phyloP scores from a whole-genome alignment of 805 yeast genomes.

The Nakazawaea ambrosiae region DNA sequence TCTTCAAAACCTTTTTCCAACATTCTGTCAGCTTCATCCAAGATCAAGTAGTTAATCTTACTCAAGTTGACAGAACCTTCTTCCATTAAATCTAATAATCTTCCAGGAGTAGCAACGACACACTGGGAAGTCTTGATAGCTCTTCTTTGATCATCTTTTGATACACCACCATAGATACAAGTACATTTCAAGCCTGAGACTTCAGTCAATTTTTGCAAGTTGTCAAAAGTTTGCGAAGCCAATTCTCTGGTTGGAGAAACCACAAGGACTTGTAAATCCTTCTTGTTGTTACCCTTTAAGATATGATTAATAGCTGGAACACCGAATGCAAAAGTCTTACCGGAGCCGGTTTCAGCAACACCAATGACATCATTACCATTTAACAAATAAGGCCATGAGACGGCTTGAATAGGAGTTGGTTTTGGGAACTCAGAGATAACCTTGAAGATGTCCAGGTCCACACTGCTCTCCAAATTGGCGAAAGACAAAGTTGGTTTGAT shows the following conservation, averaged over 20 bases:
- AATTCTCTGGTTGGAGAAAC: constrained; percentile 97
- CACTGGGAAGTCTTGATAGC: constrained; percentile 62
- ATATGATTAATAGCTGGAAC: constrained; percentile 89
- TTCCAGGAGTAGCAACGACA: constrained; percentile 98
- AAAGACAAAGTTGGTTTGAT: constrained; percentile 70
- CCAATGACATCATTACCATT: constrained; percentile 84
- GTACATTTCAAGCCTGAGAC: constrained; percentile 61
- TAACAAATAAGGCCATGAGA: constrained; percentile 87
- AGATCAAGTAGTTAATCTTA: constrained; percentile 67
- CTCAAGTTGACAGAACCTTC: constrained; percentile 77
- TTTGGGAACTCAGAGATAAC: constrained; percentile 67
- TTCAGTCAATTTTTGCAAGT: constrained; percentile 58
- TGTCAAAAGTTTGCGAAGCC: constrained; percentile 90
- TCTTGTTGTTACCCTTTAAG: constrained; percentile 30
- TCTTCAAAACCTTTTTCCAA: constrained; percentile 97
- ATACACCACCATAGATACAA: constrained; percentile 95
- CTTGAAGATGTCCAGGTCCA: constrained; percentile 49
- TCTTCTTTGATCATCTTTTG: constrained; percentile 84
- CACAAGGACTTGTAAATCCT: constrained; percentile 67
- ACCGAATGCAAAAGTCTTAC: constrained; percentile 95
- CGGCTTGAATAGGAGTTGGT: constrained; percentile 95
- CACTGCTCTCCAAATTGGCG: constrained; percentile 39
- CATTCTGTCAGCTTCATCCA: constrained; percentile 99
- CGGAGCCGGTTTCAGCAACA: constrained; percentile 98
- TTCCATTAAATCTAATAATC: constrained; percentile 82